Conservation (phyloP, 192 early-diverging fungal genomes). For the Rhizophagus sp. region DNA sequence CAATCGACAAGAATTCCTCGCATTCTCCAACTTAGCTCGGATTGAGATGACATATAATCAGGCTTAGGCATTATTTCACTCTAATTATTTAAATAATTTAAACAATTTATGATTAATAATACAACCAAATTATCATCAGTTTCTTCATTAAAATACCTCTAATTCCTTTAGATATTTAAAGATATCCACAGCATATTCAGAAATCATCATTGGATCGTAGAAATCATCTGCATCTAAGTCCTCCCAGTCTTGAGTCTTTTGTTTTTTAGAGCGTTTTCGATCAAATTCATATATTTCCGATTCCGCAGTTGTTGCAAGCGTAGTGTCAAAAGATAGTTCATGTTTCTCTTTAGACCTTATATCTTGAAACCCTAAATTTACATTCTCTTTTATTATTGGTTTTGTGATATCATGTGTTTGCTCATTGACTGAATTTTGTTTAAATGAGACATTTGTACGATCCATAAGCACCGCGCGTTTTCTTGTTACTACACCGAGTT, state of each 20-base stretch:
- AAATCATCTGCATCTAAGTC: constrained; percentile 80
- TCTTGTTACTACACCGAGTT: background rate
- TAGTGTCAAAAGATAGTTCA: background rate
- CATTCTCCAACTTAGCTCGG: constrained; percentile 91
- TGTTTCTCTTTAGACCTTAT: background rate
- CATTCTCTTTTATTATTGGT: background rate
- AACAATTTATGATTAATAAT: background rate
- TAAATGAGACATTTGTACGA: background rate
- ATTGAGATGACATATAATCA: constrained; percentile 81
- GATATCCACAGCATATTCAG: constrained; percentile 95
- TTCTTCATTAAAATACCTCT: constrained; percentile 52
- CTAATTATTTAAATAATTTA: constrained; percentile 32
- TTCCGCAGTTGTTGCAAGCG: background rate
- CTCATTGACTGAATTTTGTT: background rate
- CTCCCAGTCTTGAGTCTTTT: constrained; percentile 53
- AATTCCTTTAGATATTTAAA: constrained; percentile 79
- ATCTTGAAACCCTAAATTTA: background rate
- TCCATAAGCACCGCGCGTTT: background rate
- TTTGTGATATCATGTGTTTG: background rate
- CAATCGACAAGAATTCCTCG: constrained; percentile 92
- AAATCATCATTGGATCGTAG: constrained; percentile 87
- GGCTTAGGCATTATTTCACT: constrained; percentile 72
- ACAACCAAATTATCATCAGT: background rate
- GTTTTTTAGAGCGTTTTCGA: constrained; percentile 26
- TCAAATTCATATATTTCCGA: background rate